Evolutionary conservation across 495 filamentous ascomycete species (phyloP).

Genomic region (Aspergillus carlsbadensis): DNA sequence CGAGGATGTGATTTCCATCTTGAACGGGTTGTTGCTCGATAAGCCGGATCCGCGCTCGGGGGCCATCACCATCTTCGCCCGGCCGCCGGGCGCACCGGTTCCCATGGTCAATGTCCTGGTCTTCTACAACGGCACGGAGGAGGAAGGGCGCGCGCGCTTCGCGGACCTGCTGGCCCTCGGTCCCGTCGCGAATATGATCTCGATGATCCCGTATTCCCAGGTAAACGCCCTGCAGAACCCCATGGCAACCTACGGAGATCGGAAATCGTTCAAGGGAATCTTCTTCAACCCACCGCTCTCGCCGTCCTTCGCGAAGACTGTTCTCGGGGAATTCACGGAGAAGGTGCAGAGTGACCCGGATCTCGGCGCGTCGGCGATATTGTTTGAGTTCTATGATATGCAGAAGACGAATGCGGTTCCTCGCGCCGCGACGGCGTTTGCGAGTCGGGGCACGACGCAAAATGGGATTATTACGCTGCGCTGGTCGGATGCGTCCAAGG

Average conservation of each 20-base stretch:
- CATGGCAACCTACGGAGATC: slow-evolving; percentile 40
- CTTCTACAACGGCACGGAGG: slow-evolving; percentile 52
- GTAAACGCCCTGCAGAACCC: slow-evolving; percentile 44
- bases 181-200: slow-evolving; percentile 37
- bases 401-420: slow-evolving; percentile 12
- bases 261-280: slow-evolving; percentile 50
- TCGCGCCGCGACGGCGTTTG: slow-evolving; percentile 17
- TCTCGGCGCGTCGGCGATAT: not conserved
- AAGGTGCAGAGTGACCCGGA: slow-evolving; percentile 22
- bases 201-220: slow-evolving; percentile 41
- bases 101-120: slow-evolving; percentile 41
- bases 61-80: slow-evolving; percentile 39
- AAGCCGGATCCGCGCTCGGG: slow-evolving; percentile 31
- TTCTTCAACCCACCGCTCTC: slow-evolving; percentile 43
- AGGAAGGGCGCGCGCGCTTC: slow-evolving; percentile 41
- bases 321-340: slow-evolving; percentile 28
- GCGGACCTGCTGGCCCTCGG: slow-evolving; percentile 31
- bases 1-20: slow-evolving; percentile 28
- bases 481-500: slow-evolving; percentile 31
- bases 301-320: slow-evolving; percentile 21
- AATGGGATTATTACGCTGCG: slow-evolving; percentile 32
- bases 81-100: slow-evolving; percentile 30
- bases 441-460: slow-evolving; percentile 14
- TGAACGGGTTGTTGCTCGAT: slow-evolving; percentile 31
- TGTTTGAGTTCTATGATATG: slow-evolving; percentile 17